Percentiles rank a stretch among this genome's conserved stretches.
Evolutionary conservation across 495 filamentous ascomycete species (phyloP).

Genomic region (Thermochaetoides thermophila): DNA sequence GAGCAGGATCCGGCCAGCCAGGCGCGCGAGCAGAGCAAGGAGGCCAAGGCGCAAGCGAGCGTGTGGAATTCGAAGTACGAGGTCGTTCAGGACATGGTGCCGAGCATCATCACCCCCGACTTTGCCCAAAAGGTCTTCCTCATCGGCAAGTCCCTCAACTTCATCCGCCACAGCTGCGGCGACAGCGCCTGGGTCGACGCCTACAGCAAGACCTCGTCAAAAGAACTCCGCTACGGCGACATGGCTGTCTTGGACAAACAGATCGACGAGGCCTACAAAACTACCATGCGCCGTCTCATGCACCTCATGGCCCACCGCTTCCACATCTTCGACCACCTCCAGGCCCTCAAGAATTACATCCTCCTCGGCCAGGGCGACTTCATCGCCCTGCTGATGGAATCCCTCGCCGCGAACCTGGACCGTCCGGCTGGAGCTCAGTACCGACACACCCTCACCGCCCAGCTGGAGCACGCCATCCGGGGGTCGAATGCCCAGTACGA

Average conservation of each 20-base stretch:
- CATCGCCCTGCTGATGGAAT: constrained; percentile 95
- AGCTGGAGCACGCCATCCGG: constrained; percentile 93
- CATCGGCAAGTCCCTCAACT: constrained; percentile 96
- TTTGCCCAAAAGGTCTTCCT: constrained; percentile 93
- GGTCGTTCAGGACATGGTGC: constrained; percentile 70
- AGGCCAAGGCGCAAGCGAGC: constrained; percentile 64
- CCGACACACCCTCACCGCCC: constrained; percentile 87
- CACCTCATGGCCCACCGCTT: constrained; percentile 88
- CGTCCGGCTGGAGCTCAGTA: constrained; percentile 92
- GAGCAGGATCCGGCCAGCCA: constrained; percentile 41
- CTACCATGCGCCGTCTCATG: constrained; percentile 92
- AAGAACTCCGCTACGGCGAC: constrained; percentile 86
- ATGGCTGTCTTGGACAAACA: constrained; percentile 80
- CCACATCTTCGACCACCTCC: constrained; percentile 81
- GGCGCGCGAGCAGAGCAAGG: constrained; percentile 32
- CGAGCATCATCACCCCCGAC: constrained; percentile 77
- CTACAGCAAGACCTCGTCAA: constrained; percentile 88
- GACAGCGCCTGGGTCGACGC: constrained; percentile 92
- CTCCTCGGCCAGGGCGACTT: constrained; percentile 94
- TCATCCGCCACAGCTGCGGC: constrained; percentile 87
- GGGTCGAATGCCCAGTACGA: constrained; percentile 96
- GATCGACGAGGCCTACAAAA: constrained; percentile 94
- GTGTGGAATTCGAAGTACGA: constrained; percentile 99
- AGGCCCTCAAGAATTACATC: constrained; percentile 86
- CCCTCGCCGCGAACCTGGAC: constrained; percentile 78